Base-by-base conservation (phyloP, 2,329 filamentous ascomycete genomes). In the Chaetothyriales sp. region DNA sequence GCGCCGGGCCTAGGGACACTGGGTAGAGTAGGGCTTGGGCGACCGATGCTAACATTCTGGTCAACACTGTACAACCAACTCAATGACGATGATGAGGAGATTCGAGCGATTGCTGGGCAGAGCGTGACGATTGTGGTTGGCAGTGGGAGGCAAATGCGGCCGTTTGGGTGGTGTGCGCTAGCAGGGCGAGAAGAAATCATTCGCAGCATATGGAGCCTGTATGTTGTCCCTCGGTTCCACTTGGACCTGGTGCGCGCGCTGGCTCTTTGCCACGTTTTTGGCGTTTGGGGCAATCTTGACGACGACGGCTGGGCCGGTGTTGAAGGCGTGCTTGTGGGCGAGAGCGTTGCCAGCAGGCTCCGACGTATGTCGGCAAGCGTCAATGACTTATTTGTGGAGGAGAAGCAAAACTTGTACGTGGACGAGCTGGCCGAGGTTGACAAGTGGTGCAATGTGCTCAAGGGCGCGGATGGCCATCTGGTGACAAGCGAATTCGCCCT, bases 401-500 rank as follows among this genome's bases (percentile, higher is more conserved):
- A 98, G 68, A 89, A 94, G 65, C 89, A 94, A 65, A 98, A 98
- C 64, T 75, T 95, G n/a, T 97, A 87, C 66, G 73, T 90, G 48
- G 90, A 97, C 65, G 82, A 89, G 59, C 78, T 87, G 5, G 75
- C 81, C 47, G 89, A 95, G 65, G 74, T 81, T 2, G 69, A 74
- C 18, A 65, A 80, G n/a, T 95, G 89, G 88, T 69, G 75, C 0
- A 66, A 65, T 15, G 70, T 78, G 2, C 68, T 85, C 28, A 55
- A 60, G 5, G 54, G 58, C 0, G 43, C 37, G 5, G 44, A 45
- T 25, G 20, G 18, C 9, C 18, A 18, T 13, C 15, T 55, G 4
- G 22, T 45, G 18, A 37, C 20, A 7, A 37, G 51, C 7, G 40
- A 53, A 3, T 47, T 62, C 3, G 43, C 51, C 15, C 44, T 58